Evolutionary conservation across 805 yeast species (phyloP), one percentile per base, ranked within the genome.

Genomic region (Blastobotrys terrestris): DNA sequence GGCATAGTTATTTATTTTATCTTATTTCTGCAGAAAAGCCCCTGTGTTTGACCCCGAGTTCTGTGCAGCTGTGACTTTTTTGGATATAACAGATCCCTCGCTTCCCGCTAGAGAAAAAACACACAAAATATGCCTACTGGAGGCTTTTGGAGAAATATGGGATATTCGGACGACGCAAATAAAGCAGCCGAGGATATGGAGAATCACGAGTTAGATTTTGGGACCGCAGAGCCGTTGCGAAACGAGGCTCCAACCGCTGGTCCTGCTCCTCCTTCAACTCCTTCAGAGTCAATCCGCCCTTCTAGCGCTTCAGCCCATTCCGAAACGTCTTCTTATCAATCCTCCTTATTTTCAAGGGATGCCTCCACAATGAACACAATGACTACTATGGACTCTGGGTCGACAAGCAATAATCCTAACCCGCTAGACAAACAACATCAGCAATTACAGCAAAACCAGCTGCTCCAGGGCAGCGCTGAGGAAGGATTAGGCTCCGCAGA

Each of bases 371-470:
- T 35, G n/a, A 22, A 35, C 19, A 45, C 48, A 18, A 31, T 45
- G 39, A 22, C 48, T 4, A 45, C 48, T 15, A 35, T 18, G 16
- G 48, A 45, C 21, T 45, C 48, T 5, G 16, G 19, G 18, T 16
- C 40, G 3, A 39, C 51, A 6, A 26, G 35, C 35, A 26, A 26
- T 11, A 11, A 5, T 26, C 35, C 35, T 26, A 26, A 26, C 35
- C 35, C 35, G 11, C 11, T 26, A 26, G 35, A 26, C 35, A 26
- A 26, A 11, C 35, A 26, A 11, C 35, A 26, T 11, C 52, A 39
- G 11, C 52, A 21, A 7, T 43, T 26, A 11, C 58, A 39, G 8
- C 60, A 48, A 18, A 41, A 39, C 19, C 42, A 51, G 16, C 22
- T 45, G 16, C 49, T 13, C 43, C 56, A 14, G 6, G n/a, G n/a